A percentile compares a stretch with the other conserved stretches of the same genome.
These are phyloP conservation scores for Aquilaria agallochum DNA, from an alignment of 441 rosid species.

Conservation along the genomic window DNA sequence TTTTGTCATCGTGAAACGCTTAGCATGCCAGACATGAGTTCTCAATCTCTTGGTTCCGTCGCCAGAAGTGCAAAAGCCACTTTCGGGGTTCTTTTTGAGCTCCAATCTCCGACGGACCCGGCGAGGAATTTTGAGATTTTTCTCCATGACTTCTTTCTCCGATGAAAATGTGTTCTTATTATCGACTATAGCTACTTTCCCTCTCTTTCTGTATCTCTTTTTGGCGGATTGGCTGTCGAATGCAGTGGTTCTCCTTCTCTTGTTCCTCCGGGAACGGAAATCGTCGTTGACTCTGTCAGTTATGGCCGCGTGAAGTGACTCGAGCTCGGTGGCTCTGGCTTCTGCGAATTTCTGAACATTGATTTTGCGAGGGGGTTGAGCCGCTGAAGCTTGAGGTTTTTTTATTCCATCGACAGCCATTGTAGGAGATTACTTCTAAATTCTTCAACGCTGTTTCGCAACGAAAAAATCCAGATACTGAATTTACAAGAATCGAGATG, in stretches of 20 bases:
- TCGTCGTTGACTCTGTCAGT: constrained; percentile 52
- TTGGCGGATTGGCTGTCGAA: constrained; percentile 47
- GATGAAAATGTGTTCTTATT: constrained; percentile 15
- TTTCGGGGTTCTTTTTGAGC: constrained; percentile 52
- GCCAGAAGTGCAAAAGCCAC: constrained; percentile 56
- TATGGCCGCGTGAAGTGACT: constrained; percentile 58
- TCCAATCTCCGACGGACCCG: constrained; percentile 57
- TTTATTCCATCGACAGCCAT: constrained; percentile 43
- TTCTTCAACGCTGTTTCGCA: too few species aligned
- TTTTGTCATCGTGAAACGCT: constrained; percentile 83
- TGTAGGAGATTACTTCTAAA: background rate
- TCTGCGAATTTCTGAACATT: constrained; percentile 67
- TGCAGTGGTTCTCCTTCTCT: constrained; percentile 83
- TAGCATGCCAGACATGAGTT: constrained; percentile 95
- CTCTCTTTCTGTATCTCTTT: constrained; percentile 43
- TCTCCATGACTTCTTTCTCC: constrained; percentile 20
- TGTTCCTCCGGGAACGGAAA: constrained; percentile 62
- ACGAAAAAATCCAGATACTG: too few species aligned
- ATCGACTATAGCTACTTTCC: constrained; percentile 23
- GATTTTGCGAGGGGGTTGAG: constrained; percentile 53
- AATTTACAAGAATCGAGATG: background rate
- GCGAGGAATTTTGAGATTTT: constrained; percentile 29
- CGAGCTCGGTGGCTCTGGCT: constrained; percentile 65
- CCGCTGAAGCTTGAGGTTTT: constrained; percentile 20
- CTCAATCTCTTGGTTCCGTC: constrained; percentile 88